These are phyloP conservation scores for Ceratobasidium papillatum DNA, from an alignment of 1,284 basidiomycete species.

Conservation along the genomic window DNA sequence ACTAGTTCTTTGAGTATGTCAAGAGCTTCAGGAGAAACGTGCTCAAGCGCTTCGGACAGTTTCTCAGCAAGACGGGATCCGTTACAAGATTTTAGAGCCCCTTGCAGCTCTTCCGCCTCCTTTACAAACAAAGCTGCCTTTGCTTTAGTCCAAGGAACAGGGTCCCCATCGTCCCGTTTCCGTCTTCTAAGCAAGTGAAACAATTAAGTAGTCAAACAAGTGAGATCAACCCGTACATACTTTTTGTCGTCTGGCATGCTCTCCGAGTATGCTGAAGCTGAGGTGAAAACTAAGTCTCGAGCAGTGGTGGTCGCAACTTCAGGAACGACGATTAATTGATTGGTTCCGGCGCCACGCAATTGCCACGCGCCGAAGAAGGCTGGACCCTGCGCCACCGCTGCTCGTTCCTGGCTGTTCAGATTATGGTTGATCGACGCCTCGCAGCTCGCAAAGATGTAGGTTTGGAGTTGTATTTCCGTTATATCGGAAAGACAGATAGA, in stretches of 20 bases:
- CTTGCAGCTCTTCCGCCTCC: background rate
- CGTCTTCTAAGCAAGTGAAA: background rate
- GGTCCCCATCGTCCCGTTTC: background rate
- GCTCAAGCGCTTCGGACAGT: background rate
- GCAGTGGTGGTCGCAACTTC: no score
- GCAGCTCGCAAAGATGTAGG: no score
- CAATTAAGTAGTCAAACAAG: background rate
- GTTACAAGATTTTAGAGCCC: background rate
- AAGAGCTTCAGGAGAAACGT: background rate
- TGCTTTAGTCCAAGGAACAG: background rate
- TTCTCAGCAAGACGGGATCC: background rate
- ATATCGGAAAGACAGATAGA: no score
- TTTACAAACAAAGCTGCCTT: background rate
- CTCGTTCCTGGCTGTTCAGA: no score
- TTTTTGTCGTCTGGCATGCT: background rate
- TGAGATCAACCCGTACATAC: background rate
- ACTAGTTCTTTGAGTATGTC: background rate
- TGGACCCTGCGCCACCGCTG: no score
- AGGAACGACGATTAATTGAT: no score
- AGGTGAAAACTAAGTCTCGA: no score
- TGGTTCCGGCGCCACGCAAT: no score
- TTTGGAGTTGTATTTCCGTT: no score
- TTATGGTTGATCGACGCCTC: no score
- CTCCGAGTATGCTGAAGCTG: no score
- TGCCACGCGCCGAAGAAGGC: no score